Percentiles rank a stretch among this genome's conserved stretches.
Conservation (phyloP, 2,329 filamentous ascomycete species). For the Pyrenophora tritici-repentis region DNA sequence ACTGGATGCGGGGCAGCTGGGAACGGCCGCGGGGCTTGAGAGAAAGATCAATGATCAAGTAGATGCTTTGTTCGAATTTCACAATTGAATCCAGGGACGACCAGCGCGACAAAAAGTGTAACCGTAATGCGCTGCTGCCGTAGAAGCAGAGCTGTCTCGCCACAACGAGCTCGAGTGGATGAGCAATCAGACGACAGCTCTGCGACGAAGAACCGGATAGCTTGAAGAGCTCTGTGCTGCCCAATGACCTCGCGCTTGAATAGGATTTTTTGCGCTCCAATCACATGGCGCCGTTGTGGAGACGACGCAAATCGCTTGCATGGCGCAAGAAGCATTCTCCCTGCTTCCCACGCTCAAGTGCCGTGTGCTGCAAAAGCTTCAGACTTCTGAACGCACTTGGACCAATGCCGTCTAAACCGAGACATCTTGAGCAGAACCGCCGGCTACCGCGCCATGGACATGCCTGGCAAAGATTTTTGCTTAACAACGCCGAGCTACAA, state of each 20-base stretch:
- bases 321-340: constrained; percentile 6
- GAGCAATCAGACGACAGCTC: constrained; percentile 14
- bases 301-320: constrained; percentile 14
- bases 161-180: constrained; percentile 13
- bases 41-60: constrained; percentile 5
- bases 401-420: constrained; percentile 2
- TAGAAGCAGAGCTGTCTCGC: constrained; percentile 11
- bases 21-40: constrained; percentile 12
- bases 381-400: constrained; percentile 5
- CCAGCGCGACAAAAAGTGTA: not conserved
- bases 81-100: constrained; percentile 3
- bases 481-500: constrained; percentile 9
- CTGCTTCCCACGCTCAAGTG: constrained; percentile 4
- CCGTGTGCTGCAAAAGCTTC: constrained; percentile 10
- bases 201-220: constrained; percentile 15
- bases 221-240: constrained; percentile 15
- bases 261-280: constrained; percentile 13
- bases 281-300: constrained; percentile 8
- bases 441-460: constrained; percentile 10
- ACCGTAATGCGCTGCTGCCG: constrained; percentile 5
- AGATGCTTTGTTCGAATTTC: constrained; percentile 6
- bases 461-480: constrained; percentile 10
- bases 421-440: constrained; percentile 4
- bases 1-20: constrained; percentile 16
- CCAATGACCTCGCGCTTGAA: constrained; percentile 15